Percentiles rank a stretch among this genome's conserved stretches.
Conservation (phyloP, 352 stramenopile genomes). For the Pythium apleroticum region DNA sequence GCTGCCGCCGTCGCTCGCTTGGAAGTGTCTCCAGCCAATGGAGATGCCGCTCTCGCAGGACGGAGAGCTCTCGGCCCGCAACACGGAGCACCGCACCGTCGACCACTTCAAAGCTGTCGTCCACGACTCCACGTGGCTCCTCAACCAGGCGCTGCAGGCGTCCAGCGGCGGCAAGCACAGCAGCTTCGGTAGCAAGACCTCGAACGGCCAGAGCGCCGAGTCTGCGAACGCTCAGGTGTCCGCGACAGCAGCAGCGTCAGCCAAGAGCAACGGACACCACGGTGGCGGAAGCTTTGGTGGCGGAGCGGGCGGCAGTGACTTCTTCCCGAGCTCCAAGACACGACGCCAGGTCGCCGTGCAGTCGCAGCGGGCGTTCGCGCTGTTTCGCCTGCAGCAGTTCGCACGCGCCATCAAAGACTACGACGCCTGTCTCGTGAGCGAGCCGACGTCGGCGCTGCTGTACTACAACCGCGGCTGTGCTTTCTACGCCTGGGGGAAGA, state of each 20-base stretch:
- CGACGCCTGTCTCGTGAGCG: constrained; percentile 40
- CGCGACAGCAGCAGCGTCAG: background rate
- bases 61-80: constrained; percentile 32
- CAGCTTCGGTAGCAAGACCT: constrained; percentile 3
- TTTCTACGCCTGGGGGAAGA: constrained; percentile 45
- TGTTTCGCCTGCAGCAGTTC: constrained; percentile 51
- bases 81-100: constrained; percentile 21
- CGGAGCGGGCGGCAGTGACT: background rate
- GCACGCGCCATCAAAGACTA: constrained; percentile 54
- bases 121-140: constrained; percentile 35
- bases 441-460: constrained; percentile 38
- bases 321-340: constrained; percentile 28
- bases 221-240: background rate
- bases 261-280: background rate
- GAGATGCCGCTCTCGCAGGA: constrained; percentile 23
- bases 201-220: background rate
- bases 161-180: background rate
- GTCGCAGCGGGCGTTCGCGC: constrained; percentile 60
- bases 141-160: constrained; percentile 28
- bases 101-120: constrained; percentile 29
- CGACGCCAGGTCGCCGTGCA: constrained; percentile 39
- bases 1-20: background rate
- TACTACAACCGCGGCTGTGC: constrained; percentile 70
- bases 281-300: background rate
- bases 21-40: constrained; percentile 23